Base-by-base conservation (phyloP, 805 yeast species). In the Candida nemodendra region DNA sequence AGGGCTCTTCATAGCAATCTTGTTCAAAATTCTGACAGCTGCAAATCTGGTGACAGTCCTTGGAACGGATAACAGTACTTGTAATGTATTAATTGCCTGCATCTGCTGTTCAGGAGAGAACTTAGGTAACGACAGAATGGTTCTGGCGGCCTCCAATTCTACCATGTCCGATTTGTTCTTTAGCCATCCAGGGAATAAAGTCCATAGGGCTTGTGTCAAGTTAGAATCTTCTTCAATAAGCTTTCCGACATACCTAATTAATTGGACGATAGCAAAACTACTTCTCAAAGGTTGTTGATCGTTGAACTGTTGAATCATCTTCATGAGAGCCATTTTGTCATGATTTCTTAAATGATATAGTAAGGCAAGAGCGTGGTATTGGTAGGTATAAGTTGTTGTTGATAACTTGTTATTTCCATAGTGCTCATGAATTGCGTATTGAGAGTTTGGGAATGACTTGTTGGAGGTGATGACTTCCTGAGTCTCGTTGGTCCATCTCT, bases 361-460 rank as follows among this genome's bases (percentile, higher is more conserved):
- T 53, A 93, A 73, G 17, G 96, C 97, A 50, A 93, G 71, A 3
- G 99, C 97, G 63, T 93, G 98, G 66, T 91, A 93, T 69, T 93
- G 98, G 42, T 95, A 76, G 72, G 87, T 83, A 63, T 75, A 80
- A 15, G 95, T 78, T 30, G 91, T 79, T 13, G 79, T 69, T 34
- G 91, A 84, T 44, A 74, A 61, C 39, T 72, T 74, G 38, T 74
- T 67, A 44, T 63, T 51, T 24, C 79, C 80, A 53, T 77, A 81
- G 50, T 69, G 76, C 45, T 74, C 81, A 48, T 76, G 81, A 34
- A 69, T 64, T 41, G 71, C 67, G 51, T 70, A 74, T 54, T 72
- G 79, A 41, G 65, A 62, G 22, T 68, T 45, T 4, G 77, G 76
- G 50, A 76, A 72, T 34, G 59, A 64, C 58, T 81, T 83, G 51